Conservation (phyloP, 164 flowering plant species). For the Sedum album region DNA sequence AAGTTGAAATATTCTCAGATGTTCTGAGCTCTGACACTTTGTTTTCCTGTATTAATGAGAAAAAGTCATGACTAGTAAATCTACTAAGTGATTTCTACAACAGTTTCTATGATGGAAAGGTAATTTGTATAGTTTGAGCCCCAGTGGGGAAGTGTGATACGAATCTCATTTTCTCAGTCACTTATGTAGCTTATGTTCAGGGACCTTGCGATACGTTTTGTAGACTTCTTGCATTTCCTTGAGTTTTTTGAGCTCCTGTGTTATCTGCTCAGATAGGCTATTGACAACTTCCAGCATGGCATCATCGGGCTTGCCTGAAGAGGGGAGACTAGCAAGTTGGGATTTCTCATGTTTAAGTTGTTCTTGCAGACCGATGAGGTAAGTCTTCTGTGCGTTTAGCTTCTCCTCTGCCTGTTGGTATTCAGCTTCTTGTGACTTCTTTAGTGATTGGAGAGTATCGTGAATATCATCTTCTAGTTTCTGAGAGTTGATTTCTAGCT, state of each 20-base stretch:
- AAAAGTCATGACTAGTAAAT: too few relatives aligned
- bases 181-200: not conserved
- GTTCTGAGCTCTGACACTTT: too few relatives aligned
- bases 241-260: not conserved
- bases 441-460: slow-evolving; percentile 41
- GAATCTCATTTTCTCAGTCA: not conserved
- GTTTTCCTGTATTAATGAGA: too few relatives aligned
- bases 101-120: too few relatives aligned
- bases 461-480: slow-evolving; percentile 48
- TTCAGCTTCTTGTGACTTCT: slow-evolving; percentile 55
- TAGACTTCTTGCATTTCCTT: not conserved
- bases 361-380: slow-evolving; percentile 35
- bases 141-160: too few relatives aligned
- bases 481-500: slow-evolving; percentile 16
- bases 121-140: too few relatives aligned
- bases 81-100: too few relatives aligned
- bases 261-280: not conserved
- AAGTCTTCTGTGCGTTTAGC: slow-evolving; percentile 45
- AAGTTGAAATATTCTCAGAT: too few relatives aligned
- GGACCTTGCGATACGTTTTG: not conserved
- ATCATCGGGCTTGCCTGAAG: not conserved
- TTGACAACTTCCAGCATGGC: not conserved
- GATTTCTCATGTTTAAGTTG: slow-evolving; percentile 47
- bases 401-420: slow-evolving; percentile 50
- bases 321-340: slow-evolving; percentile 23